phyloP scores from a whole-genome alignment of 495 filamentous ascomycete genomes.

The Hyaloscypha finlandica region DNA sequence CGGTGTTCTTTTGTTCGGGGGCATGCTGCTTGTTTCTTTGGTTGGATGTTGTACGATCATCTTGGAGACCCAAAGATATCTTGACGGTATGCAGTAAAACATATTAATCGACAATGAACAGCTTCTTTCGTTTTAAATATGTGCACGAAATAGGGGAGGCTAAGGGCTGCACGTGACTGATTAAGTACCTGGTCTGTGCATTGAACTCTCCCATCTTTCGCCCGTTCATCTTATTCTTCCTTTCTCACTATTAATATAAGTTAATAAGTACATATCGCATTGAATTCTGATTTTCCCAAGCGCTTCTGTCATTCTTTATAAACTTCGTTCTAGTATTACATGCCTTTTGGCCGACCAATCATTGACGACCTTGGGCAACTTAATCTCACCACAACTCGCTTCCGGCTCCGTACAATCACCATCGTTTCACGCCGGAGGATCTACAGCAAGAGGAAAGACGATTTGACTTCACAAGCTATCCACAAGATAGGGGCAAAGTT shows the following conservation, averaged over 20 bases:
- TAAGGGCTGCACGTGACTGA: background rate
- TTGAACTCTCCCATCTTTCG: too few relatives aligned
- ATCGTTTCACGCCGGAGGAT: too few relatives aligned
- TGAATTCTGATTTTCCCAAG: too few relatives aligned
- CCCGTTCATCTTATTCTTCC: too few relatives aligned
- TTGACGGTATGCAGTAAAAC: background rate
- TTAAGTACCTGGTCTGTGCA: too few relatives aligned
- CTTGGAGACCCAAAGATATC: background rate
- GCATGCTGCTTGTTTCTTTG: background rate
- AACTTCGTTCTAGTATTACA: background rate
- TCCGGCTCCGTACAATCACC: background rate
- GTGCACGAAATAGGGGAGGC: background rate
- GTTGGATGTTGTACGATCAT: background rate
- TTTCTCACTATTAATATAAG: too few relatives aligned
- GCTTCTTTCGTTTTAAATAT: background rate
- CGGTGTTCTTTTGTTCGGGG: slow-evolving; percentile 1
- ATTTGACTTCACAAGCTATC: too few relatives aligned
- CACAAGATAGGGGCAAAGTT: too few relatives aligned
- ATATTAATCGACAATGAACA: background rate
- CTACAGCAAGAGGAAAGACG: too few relatives aligned
- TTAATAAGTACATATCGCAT: too few relatives aligned
- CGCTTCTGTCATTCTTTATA: too few relatives aligned
- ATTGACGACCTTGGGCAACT: background rate
- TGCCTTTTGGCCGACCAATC: background rate
- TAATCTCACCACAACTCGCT: background rate